Evolutionary conservation across 2,329 filamentous ascomycete genomes (phyloP), one percentile per base, ranked within the genome.

Genomic region (Pseudogymnoascus sp.): DNA sequence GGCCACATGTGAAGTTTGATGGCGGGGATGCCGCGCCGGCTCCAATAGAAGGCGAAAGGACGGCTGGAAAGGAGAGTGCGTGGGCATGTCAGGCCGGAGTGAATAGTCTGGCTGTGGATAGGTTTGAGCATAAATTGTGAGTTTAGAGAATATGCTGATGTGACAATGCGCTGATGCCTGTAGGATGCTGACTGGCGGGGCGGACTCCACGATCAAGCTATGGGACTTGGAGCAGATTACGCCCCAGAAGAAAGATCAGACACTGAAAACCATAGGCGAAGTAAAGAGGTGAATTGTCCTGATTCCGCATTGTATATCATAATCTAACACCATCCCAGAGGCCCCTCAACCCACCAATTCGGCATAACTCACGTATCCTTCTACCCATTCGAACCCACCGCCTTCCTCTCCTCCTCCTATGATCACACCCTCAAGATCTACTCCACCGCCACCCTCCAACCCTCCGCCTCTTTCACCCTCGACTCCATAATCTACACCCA

Each of bases 161-260:
- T 16, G 16, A 60, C 46, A 31, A 63, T 31, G 46, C 46, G 46
- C 46, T 53, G 25, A 53, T 31, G 2, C 7, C 11, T 31, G 21
- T 69, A 89, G 90, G 68, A 81, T 97, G 66, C 76, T 96, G 1
- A 96, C 93, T 0, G 93, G 91, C 3, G 92, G 93, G 31, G 88
- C 90, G 3, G 91, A 96, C 72, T 90, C 89, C 8, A 89, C 89
- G 0, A 85, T 97, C 71, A 89, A 87, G 68, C 77, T 97, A 53
- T 97, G 93, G 93, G 88, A 97, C 75, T 82, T 97, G 5, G 89
- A 96, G 70, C 77, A 82, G 60, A 78, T 79, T 68, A 73, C 72
- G 11, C 79, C 79, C 65, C 75, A 78, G 5, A 77, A 76, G 66
- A 73, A 65, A 65, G 74, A 74, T 37, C 80, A 80, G 70, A 80